Evolutionary conservation across 2,329 filamentous ascomycete species (phyloP), one percentile per base, ranked within the genome.

Genomic region (Venturia effusa): DNA sequence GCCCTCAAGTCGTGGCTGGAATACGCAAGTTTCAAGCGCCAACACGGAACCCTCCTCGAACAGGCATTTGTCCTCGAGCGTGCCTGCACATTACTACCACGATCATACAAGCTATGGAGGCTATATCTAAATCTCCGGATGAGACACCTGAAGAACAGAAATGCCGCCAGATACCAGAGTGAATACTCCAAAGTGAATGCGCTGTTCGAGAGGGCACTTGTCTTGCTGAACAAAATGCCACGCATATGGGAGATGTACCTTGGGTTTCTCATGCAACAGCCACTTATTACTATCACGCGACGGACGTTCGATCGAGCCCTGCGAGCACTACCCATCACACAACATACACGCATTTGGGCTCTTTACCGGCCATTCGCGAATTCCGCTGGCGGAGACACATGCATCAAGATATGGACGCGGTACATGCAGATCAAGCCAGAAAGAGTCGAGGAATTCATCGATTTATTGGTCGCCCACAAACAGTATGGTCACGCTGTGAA

Each of bases 101-200:
- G 94, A 69, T 97, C 93, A 34, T 99, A 96, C 80, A 99, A 99
- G 79, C 81, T 99, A 60, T 99, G 94, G 94, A 97, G 96, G 78
- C 86, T 96, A 85, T 99, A 97, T 76, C 85, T 99, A 68, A 84
- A 86, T 68, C 88, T 97, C 69, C 86, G 94, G 70, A 86, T 84
- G 64, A 89, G 88, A 70, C 92, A 96, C 75, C 81, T 96, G 66
- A 81, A 85, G 66, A 88, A 87, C 72, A 85, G 93, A 69, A 97
- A 96, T 74, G 86, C 93, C 15, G 89, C 90, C 64, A 83, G 87
- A 64, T 91, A 89, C 74, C 85, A 85, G 62, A 79, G 84, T 65
- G 92, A 99, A 72, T 97, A 88, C 76, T 84, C 87, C 72, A 99
- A 97, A 76, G 92, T 97, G 74, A 99, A 99, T 74, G 83, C 90